Evolutionary conservation across 768 basidiomycete species (phyloP), one percentile per base, ranked within the genome.

Genomic region (Suillus bovinus): DNA sequence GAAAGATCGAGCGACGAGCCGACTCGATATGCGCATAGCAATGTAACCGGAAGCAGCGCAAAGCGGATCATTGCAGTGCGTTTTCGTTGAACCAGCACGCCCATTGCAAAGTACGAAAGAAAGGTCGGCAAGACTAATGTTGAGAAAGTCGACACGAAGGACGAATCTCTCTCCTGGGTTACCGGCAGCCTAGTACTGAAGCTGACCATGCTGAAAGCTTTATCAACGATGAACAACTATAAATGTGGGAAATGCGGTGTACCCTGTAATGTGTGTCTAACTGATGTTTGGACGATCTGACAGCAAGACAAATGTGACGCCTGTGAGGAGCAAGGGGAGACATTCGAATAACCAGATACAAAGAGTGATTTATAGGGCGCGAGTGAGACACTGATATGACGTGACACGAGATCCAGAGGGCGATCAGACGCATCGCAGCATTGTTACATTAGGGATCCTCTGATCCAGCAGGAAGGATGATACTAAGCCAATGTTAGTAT

Each of bases 51-150:
- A 31, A 87, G 76, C 39, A 86, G 64, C 14, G 81, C 80, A 36
- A 79, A 62, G 52, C 84, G 81, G 61, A 81, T 69, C 4, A 72
- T 53, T 3, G 58, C 61, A n/a, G 50, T 73, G 71, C 1, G 85
- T 84, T 36, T 71, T 72, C 80, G 68, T 42, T 84, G 74, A 8
- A 86, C 82, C 55, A 88, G 77, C 38, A 84, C 69, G 16, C 86
- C 86, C 59, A 82, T 82, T 13, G 67, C 71, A 74, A 83, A 85
- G 71, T 82, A 85, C 62, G 75, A 75, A 27, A 82, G 59, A 1
- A 83, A 24, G 17, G 79, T 70, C 1, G 82, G 83, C 17, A 81
- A 29, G 36, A 85, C 62, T 54, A 77, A 71, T 11, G 75, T 74
- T n/a, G 58, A 34, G 68, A 66, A 66, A 78, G 78, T 31, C 75